Base-by-base conservation (phyloP, 2,329 filamentous ascomycete species). In the Cryphonectria naterciae region DNA sequence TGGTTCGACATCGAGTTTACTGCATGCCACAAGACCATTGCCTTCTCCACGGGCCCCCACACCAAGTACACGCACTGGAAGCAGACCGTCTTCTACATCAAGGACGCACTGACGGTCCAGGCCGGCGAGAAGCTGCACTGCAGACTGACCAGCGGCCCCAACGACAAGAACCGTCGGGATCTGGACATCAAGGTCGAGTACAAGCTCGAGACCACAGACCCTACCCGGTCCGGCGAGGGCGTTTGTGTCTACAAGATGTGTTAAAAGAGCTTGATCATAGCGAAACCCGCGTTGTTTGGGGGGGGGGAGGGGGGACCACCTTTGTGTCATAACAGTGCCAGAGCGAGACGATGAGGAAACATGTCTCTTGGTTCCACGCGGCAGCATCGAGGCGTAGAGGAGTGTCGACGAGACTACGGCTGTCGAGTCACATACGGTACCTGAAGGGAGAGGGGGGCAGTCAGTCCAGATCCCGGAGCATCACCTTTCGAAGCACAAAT, bases 1-100 rank as follows among this genome's bases (percentile, higher is more conserved):
- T 99, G 96, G 96, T 99, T 99, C 85, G 96, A 99, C 80, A 98
- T 99, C 77, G 95, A 98, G 79, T 99, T 99, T 84, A 93, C 93
- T 67, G 95, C 94, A 72, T 98, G 96, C 88, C 96, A 99, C 88
- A 98, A 98, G 88, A 93, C 94, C 43, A 94, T 99, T 79, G 90
- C 91, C 79, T 99, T 99, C 88, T 97, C 93, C 68, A 99, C 96
- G 25, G 96, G 96, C 32, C 96, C 96, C 39, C 96, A 98, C 84
- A 97, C 95, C 77, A 98, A 98, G 85, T 98, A 98, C 85, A 99
- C 96, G 25, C 96, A 99, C 88, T 99, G 96, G 96, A 99, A 99
- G 86, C 96, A 99, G 86, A 99, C 96, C 17, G 96, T 99, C 74
- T 98, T 99, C 85, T 99, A 99, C 85, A 87, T 99, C 74, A 90